Evolutionary conservation across 768 basidiomycete genomes (phyloP), one percentile per base, ranked within the genome.

Genomic region (Sarcomyxa edulis): DNA sequence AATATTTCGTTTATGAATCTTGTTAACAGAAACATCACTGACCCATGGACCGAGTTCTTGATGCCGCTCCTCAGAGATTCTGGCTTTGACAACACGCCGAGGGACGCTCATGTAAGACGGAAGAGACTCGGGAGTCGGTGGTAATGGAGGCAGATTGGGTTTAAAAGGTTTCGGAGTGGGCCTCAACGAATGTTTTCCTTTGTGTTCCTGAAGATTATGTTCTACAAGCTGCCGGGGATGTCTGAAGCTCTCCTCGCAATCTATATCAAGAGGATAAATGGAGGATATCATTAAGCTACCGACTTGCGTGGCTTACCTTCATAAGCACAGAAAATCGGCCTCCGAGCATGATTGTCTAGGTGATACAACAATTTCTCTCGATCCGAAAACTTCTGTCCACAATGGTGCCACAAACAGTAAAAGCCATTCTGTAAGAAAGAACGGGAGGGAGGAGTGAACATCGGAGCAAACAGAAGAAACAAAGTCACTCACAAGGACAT

Each of bases 41-140:
- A 82, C 84, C 77, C 72, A 76, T 42, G 70, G 69, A 9, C 67
- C 71, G 25, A 84, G 52, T 29, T 50, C 48, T 11, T 55, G 60
- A 50, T 84, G 84, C 30, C 72, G 66, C 14, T 72, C 69, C 37
- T 58, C 51, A 9, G 76, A 59, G 40, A 85, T 77, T 4, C 56
- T 50, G 27, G 71, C 58, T 36, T 64, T 69, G 6, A 52, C 46
- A 5, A 81, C 63, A 11, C 56, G 61, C 42, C 64, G 58, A 8
- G 73, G 60, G 40, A 71, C 64, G 19, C 73, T 51, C 47, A 69
- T 62, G 50, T 80, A 78, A 6, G 72, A 60, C 21, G 79, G 79
- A 26, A 80, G 50, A 10, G 40, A 48, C 7, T 46, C 51, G 3
- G 79, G 77, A 30, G 71, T 49, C 4, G 53, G 53, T 29, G 65